Evolutionary conservation across 345 rosid species (phyloP).

Genomic region (Melaleuca alternifolia): DNA sequence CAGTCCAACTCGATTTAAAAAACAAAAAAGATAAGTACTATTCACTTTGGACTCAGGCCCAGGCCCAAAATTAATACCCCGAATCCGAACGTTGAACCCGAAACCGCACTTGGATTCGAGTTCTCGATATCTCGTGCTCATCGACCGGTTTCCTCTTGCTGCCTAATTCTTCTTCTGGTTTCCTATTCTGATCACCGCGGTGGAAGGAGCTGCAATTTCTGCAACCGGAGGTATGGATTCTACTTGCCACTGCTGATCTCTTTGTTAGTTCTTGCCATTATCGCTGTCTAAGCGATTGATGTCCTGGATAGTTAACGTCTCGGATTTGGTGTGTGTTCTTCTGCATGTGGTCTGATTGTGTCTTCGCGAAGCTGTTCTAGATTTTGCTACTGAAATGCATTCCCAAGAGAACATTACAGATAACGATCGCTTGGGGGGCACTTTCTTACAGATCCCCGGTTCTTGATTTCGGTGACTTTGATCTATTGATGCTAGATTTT

Average conservation of each 20-base stretch:
- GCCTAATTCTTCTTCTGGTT: not conserved
- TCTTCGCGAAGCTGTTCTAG: not conserved
- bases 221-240: not conserved
- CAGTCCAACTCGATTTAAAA: not conserved
- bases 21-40: not conserved
- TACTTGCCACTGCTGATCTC: not conserved
- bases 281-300: not conserved
- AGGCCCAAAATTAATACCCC: not conserved
- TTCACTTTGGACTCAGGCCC: not conserved
- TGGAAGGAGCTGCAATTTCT: not conserved
- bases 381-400: not conserved
- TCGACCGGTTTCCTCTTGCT: not conserved
- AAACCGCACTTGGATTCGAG: not conserved
- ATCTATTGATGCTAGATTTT: not conserved
- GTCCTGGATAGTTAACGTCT: not conserved
- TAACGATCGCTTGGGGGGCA: not conserved
- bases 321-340: not conserved
- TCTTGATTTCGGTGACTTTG: not conserved
- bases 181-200: not conserved
- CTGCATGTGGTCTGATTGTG: not conserved
- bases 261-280: not conserved
- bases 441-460: not conserved
- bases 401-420: not conserved
- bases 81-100: not conserved
- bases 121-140: not conserved